Conservation (phyloP, 1,284 basidiomycete species). For the Apiotrichum siamense region DNA sequence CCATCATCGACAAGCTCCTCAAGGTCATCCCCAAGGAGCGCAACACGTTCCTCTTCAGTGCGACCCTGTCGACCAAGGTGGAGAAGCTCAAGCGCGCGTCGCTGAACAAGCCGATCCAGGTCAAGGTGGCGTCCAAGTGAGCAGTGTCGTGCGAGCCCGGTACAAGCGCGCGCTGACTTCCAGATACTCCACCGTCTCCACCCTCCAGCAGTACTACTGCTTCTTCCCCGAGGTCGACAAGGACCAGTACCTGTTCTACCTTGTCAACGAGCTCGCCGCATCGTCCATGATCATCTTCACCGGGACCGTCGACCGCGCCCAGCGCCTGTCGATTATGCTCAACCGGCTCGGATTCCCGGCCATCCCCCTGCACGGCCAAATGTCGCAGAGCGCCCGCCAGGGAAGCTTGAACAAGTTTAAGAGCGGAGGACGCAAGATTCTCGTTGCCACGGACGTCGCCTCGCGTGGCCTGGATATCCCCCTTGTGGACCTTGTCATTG, state of each 20-base stretch:
- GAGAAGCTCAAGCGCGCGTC: constrained; percentile 96
- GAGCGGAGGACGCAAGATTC: constrained; percentile 79
- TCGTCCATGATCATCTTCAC: constrained; percentile 97
- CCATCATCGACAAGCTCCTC: constrained; percentile 93
- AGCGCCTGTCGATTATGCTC: constrained; percentile 81
- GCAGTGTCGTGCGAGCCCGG: constrained; percentile 30
- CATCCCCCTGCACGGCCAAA: constrained; percentile 90
- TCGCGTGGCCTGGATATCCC: constrained; percentile 95
- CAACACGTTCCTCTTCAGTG: constrained; percentile 93
- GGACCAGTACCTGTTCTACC: constrained; percentile 83
- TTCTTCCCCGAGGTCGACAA: constrained; percentile 90
- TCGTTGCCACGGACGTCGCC: constrained; percentile 98
- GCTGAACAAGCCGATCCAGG: constrained; percentile 85
- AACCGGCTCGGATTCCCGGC: constrained; percentile 90
- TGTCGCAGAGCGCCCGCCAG: constrained; percentile 86
- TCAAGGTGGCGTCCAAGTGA: constrained; percentile 89
- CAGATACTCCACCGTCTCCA: constrained; percentile 95
- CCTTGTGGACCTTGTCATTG: constrained; percentile 87
- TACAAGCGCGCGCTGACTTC: no score
- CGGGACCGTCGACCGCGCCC: constrained; percentile 88
- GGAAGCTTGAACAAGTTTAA: constrained; percentile 97
- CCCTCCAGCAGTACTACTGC: constrained; percentile 91
- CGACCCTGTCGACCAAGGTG: constrained; percentile 99
- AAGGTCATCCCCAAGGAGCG: constrained; percentile 92
- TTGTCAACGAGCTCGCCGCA: constrained; percentile 81